These are phyloP conservation scores for Myriangium duriaei DNA, from an alignment of 2,329 filamentous ascomycete species.

Conservation along the genomic window DNA sequence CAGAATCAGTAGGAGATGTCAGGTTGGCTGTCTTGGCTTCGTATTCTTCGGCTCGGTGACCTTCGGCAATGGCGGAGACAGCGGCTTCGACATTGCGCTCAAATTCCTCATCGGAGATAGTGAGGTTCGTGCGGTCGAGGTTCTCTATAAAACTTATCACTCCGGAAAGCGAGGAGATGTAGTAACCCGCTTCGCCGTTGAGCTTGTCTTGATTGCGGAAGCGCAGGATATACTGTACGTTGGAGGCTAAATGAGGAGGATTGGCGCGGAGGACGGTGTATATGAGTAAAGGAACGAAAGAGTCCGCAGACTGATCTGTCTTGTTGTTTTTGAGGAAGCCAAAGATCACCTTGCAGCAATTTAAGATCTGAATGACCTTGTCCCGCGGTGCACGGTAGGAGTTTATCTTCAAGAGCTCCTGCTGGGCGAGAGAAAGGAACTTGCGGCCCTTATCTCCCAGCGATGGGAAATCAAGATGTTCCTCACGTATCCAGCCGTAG, in stretches of 20 bases:
- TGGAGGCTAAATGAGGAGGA: conserved; percentile 88
- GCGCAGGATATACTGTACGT: conserved; percentile 93
- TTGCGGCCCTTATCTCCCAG: conserved; percentile 76
- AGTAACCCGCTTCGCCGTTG: conserved; percentile 94
- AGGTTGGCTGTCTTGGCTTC: conserved; percentile 16
- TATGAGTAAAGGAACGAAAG: conserved; percentile 88
- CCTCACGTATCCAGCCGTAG: conserved; percentile 86
- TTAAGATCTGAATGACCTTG: conserved; percentile 96
- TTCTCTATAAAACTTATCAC: conserved; percentile 95
- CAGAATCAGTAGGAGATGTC: conserved; percentile 9
- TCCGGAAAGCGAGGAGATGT: conserved; percentile 88
- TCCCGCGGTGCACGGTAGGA: conserved; percentile 93
- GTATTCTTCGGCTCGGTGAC: conserved; percentile 53
- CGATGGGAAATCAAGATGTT: conserved; percentile 82
- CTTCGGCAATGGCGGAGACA: conserved; percentile 89
- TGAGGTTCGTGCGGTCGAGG: conserved; percentile 84
- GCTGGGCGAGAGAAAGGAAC: conserved; percentile 79
- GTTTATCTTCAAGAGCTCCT: conserved; percentile 92
- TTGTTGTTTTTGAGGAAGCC: conserved; percentile 85
- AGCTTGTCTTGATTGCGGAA: conserved; percentile 97
- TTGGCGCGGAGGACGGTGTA: conserved; percentile 92
- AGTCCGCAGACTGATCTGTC: conserved; percentile 87
- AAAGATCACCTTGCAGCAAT: conserved; percentile 99
- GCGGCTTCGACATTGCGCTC: conserved; percentile 93
- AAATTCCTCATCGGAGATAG: conserved; percentile 89